Conservation (phyloP, 106 monocot genomes). For the Dioscorea alata region DNA sequence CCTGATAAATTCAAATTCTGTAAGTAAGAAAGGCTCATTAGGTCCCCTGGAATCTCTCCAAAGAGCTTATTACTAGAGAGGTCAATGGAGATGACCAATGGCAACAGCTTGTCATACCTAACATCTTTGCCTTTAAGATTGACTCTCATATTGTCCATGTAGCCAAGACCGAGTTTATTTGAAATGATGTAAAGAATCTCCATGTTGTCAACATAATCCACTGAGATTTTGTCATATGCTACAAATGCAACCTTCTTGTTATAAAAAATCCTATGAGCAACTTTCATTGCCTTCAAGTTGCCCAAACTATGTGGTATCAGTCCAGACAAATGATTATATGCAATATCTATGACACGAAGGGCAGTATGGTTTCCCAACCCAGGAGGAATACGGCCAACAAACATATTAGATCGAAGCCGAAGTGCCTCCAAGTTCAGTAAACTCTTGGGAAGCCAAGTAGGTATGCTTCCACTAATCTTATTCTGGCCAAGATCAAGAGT, state of each 20-base stretch:
- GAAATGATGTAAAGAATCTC: no score
- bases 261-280: no score
- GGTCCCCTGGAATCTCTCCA: background rate
- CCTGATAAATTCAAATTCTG: background rate
- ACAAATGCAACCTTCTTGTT: no score
- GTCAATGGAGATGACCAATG: background rate
- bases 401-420: slow-evolving; percentile 3
- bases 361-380: background rate
- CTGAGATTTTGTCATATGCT: no score
- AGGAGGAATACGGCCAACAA: slow-evolving; percentile 14
- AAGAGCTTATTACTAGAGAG: slow-evolving; percentile 8
- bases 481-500: slow-evolving; percentile 36
- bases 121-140: background rate
- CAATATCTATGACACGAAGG: slow-evolving; percentile 14
- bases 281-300: background rate
- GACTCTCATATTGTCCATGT: background rate
- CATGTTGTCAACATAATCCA: no score
- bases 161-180: no score
- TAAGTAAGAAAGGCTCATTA: background rate
- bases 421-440: background rate
- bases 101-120: background rate
- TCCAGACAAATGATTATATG: slow-evolving; percentile 14
- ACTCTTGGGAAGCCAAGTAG: slow-evolving; percentile 21
- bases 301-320: background rate
- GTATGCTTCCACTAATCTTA: slow-evolving; percentile 29